Conservation (phyloP, 2,329 filamentous ascomycete species). For the Plenodomus biglobosus region DNA sequence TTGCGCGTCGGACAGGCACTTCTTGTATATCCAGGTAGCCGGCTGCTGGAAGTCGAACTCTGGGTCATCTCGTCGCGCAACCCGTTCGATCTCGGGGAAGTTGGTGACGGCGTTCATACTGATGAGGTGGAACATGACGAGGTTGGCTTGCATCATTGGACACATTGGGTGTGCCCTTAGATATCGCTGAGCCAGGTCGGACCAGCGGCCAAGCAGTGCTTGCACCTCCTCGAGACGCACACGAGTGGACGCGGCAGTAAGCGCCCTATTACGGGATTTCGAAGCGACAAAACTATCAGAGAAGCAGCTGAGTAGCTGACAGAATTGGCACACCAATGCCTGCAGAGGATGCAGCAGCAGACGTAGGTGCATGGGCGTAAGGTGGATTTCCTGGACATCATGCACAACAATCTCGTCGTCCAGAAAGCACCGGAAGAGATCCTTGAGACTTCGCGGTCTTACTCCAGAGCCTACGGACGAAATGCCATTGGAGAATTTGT, state of each 20-base stretch:
- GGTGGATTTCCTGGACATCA: slow-evolving; percentile 49
- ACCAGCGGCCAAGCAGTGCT: slow-evolving; percentile 65
- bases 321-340: slow-evolving; percentile 63
- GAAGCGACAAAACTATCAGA: slow-evolving; percentile 56
- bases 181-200: slow-evolving; percentile 62
- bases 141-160: slow-evolving; percentile 63
- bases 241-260: slow-evolving; percentile 63
- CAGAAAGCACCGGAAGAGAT: slow-evolving; percentile 68
- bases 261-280: slow-evolving; percentile 51
- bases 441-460: slow-evolving; percentile 60
- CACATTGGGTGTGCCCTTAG: slow-evolving; percentile 60
- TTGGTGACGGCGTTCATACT: slow-evolving; percentile 68
- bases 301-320: slow-evolving; percentile 67
- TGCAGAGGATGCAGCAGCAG: slow-evolving; percentile 70
- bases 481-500: slow-evolving; percentile 57
- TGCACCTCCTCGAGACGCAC: slow-evolving; percentile 66
- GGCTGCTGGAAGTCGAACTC: slow-evolving; percentile 58
- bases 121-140: slow-evolving; percentile 71
- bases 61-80: slow-evolving; percentile 63
- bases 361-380: slow-evolving; percentile 62
- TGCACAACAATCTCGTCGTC: slow-evolving; percentile 61
- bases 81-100: slow-evolving; percentile 66
- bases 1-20: slow-evolving; percentile 64
- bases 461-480: slow-evolving; percentile 57
- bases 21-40: slow-evolving; percentile 58